A percentile compares a stretch with the other conserved stretches of the same genome.
Conservation (phyloP, 2,329 filamentous ascomycete genomes). For the Rhytidhysteron rufulum region DNA sequence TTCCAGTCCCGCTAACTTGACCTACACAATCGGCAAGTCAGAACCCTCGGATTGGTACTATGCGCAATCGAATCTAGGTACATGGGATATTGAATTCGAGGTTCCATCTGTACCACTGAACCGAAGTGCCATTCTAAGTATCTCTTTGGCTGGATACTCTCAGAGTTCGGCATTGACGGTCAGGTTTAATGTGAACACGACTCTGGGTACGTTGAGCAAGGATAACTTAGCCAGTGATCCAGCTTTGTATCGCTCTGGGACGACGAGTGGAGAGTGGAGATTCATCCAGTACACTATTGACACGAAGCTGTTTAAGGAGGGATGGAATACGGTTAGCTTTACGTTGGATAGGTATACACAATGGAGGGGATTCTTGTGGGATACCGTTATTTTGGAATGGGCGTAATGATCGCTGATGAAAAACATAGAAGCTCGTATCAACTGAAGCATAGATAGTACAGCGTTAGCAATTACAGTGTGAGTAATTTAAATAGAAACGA, state of each 20-base stretch:
- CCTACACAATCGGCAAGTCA: constrained; percentile 40
- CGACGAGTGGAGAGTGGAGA: constrained; percentile 47
- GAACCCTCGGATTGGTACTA: constrained; percentile 46
- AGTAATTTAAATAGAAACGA: no score
- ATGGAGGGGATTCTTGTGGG: constrained; percentile 44
- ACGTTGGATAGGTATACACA: constrained; percentile 29
- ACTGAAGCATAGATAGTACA: no score
- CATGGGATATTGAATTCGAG: constrained; percentile 33
- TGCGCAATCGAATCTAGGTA: constrained; percentile 38
- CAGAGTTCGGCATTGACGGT: constrained; percentile 39
- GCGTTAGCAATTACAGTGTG: no score
- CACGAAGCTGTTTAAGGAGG: constrained; percentile 19
- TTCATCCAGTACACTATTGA: constrained; percentile 40
- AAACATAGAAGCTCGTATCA: no score
- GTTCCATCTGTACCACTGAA: constrained; percentile 10
- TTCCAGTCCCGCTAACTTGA: constrained; percentile 44
- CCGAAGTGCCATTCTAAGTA: constrained; percentile 34
- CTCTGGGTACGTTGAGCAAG: constrained; percentile 39
- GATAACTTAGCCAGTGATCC: constrained; percentile 42
- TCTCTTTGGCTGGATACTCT: constrained; percentile 46
- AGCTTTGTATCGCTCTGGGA: constrained; percentile 47
- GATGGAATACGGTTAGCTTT: constrained; percentile 36
- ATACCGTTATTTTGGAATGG: constrained; percentile 38
- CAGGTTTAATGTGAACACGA: constrained; percentile 28
- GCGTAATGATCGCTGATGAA: constrained; percentile 11